Evolutionary conservation across 805 yeast species (phyloP).

Genomic region (Helenozyma baotianmanensis): DNA sequence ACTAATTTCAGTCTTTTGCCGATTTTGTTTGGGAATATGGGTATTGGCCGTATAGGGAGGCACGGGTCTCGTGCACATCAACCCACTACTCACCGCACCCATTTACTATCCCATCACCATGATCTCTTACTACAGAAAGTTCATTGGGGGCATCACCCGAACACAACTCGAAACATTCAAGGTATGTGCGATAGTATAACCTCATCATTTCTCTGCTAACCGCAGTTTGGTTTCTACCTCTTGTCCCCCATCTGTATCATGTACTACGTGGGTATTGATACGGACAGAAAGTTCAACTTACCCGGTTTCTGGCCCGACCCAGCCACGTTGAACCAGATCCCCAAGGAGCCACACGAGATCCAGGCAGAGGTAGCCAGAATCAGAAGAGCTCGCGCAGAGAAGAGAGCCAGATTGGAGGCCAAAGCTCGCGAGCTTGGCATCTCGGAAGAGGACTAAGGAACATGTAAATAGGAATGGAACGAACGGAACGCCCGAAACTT

Average conservation of each 20-base stretch:
- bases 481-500: slow-evolving; percentile 7
- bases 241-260: slow-evolving; percentile 85
- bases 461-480: slow-evolving; percentile 2
- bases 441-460: slow-evolving; percentile 32
- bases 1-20: too few relatives aligned
- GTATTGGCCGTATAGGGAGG: too few relatives aligned
- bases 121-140: slow-evolving; percentile 22
- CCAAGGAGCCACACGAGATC: slow-evolving; percentile 89
- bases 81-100: background rate
- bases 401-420: slow-evolving; percentile 68
- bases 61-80: too few relatives aligned
- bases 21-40: too few relatives aligned
- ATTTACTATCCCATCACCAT: background rate
- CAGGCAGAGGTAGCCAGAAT: slow-evolving; percentile 88
- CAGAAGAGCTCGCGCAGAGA: slow-evolving; percentile 68
- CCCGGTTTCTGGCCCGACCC: slow-evolving; percentile 99
- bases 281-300: slow-evolving; percentile 82
- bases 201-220: background rate
- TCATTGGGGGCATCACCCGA: slow-evolving; percentile 34
- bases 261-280: slow-evolving; percentile 89
- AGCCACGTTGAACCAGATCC: slow-evolving; percentile 81
- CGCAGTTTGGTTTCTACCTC: slow-evolving; percentile 76
- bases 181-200: slow-evolving; percentile 32
- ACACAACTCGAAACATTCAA: slow-evolving; percentile 42
- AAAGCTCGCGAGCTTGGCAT: slow-evolving; percentile 68